These are phyloP conservation scores for Murraya paniculata DNA, from an alignment of 345 rosid species.

Conservation along the genomic window DNA sequence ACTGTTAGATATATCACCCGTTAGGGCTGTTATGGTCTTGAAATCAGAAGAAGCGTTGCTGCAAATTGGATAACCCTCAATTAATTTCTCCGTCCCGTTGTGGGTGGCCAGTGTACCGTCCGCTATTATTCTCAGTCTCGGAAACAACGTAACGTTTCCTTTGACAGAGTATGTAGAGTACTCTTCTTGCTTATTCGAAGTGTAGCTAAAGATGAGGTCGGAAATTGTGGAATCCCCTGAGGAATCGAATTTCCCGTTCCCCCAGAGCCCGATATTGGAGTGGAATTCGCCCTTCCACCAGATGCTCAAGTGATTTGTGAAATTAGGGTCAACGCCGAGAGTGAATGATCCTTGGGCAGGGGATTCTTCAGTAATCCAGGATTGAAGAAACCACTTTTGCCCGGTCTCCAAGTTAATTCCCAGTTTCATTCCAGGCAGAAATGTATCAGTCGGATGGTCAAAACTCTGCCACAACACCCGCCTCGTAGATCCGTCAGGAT, in stretches of 20 bases:
- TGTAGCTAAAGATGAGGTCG: background rate
- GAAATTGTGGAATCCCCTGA: background rate
- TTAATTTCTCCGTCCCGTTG: background rate
- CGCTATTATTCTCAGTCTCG: background rate
- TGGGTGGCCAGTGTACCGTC: background rate
- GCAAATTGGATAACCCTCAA: background rate
- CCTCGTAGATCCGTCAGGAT: slow-evolving; percentile 25
- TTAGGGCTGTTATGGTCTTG: background rate
- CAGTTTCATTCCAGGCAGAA: slow-evolving; percentile 42
- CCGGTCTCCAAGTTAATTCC: slow-evolving; percentile 25
- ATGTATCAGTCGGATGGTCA: slow-evolving; percentile 3
- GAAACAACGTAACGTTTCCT: background rate
- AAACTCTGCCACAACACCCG: slow-evolving; percentile 18
- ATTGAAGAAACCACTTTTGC: slow-evolving; percentile 16
- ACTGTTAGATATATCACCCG: background rate
- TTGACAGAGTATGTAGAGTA: slow-evolving; percentile 5
- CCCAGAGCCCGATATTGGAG: background rate
- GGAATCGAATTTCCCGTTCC: background rate
- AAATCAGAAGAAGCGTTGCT: background rate
- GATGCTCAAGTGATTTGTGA: background rate
- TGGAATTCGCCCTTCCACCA: background rate
- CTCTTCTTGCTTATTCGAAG: slow-evolving; percentile 8
- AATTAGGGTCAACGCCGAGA: slow-evolving; percentile 21
- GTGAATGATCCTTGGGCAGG: slow-evolving; percentile 28
- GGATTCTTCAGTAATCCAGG: slow-evolving; percentile 17